Evolutionary conservation across 176 grass and related monocot genomes (phyloP).

Genomic region (Musa itinerans): DNA sequence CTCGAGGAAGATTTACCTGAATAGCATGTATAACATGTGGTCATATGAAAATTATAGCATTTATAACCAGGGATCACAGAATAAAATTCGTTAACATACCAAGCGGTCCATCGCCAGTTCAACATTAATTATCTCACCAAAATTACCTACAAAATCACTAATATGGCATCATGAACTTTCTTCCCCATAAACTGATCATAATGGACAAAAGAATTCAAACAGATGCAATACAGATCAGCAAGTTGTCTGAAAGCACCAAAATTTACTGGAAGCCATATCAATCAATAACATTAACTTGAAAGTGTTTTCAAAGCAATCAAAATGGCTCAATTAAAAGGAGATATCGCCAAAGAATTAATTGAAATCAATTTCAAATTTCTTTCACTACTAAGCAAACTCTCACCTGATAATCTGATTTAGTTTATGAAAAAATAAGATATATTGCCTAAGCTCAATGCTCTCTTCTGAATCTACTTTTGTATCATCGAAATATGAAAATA

Average conservation of each 20-base stretch:
- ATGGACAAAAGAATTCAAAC: not conserved
- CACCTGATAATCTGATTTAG: too few species aligned
- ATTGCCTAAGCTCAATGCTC: not conserved
- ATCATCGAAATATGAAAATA: not conserved
- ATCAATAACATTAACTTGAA: not conserved
- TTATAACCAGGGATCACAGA: conserved; percentile 2
- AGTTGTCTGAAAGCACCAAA: not conserved
- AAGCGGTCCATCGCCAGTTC: conserved; percentile 84
- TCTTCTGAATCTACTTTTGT: not conserved
- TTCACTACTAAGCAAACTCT: not conserved
- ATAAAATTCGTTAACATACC: conserved; percentile 39
- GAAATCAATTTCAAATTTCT: not conserved
- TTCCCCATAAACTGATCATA: not conserved
- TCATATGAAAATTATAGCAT: not conserved
- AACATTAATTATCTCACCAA: conserved; percentile 85
- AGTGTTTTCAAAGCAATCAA: not conserved
- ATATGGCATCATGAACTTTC: not conserved
- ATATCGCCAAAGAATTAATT: not conserved
- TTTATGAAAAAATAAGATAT: not conserved
- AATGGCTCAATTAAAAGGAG: not conserved
- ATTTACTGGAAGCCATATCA: not conserved
- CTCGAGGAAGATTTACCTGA: conserved; percentile 99
- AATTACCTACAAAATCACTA: conserved; percentile 54
- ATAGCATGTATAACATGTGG: conserved; percentile 15
- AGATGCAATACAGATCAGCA: not conserved